Base-by-base conservation (phyloP, 495 filamentous ascomycete species). In the Aspergillus kassunensis region DNA sequence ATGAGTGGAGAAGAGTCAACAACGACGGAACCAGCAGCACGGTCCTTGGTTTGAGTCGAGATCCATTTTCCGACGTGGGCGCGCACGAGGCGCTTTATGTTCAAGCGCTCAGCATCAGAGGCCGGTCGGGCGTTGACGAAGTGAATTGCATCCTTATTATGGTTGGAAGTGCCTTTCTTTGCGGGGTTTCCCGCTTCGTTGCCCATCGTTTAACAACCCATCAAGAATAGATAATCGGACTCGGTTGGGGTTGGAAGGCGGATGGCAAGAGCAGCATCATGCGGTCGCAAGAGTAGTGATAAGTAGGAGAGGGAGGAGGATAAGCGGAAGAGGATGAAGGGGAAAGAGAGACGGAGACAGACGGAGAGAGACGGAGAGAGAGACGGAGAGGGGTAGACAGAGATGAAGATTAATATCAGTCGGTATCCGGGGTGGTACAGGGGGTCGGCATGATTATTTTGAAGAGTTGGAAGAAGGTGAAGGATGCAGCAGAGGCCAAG, bases 31-130 rank as follows among this genome's bases (percentile, higher is more conserved):
- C 23, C 53, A 7, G 42, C 31, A 15, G 60, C 51, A 44, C 65
- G 62, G 25, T 67, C 67, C 49, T 64, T 73, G 23, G 68, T 71
- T 43, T 73, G 70, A 15, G 67, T 65, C 39, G 70, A 73, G 40
- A 73, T 71, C 70, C 68, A 71, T 53, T 63, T 58, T 4, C 70
- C 70, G 9, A 73, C 70, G 51, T 73, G 70, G 13, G 68, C 67
- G 37, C 70, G 67, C 13, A 73, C 70, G 36, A 69, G 29, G 12
- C 61, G 64, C 21, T 69, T 67, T 2, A 65, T 65, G 24, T 56
- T 62, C 18, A 59, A 7, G 20, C 63, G 60, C 30, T 73, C 70
- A 0, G 37, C 53, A 23, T 73, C 68, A 12, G 67, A 63, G n/a
- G 65, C 15, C 2, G 68, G 70, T 44, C 68, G 57, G 37, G 70